Percentiles rank a stretch among this genome's conserved stretches.
These are phyloP conservation scores for Chlamydomonas sphaeroides DNA, from an alignment of 139 green algal species.

Conservation along the genomic window DNA sequence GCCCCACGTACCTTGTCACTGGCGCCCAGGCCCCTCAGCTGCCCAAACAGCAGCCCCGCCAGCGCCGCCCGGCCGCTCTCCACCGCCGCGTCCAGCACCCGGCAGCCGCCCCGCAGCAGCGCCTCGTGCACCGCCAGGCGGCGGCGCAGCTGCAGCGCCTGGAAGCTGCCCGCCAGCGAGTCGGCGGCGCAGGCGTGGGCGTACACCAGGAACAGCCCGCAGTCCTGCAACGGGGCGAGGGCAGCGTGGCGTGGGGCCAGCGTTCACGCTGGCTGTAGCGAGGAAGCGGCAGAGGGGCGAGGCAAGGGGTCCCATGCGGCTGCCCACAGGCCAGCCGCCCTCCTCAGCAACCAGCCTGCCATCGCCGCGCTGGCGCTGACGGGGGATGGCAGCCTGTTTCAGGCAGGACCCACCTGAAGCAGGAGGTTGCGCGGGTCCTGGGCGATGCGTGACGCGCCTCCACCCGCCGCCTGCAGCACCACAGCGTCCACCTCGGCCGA, in stretches of 20 bases:
- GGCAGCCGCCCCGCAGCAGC: background rate
- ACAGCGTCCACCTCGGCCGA: background rate
- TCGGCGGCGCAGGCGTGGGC: background rate
- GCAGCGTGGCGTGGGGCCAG: no score
- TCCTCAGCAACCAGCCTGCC: no score
- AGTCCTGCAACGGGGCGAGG: background rate
- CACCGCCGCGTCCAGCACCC: background rate
- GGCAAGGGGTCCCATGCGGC: no score
- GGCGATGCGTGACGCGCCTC: background rate
- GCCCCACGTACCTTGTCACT: no score
- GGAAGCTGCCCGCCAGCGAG: background rate
- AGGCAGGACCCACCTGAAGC: no score
- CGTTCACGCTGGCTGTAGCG: no score
- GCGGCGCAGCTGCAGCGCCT: background rate
- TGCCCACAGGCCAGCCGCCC: no score
- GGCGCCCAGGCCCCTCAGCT: background rate
- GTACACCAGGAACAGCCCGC: background rate
- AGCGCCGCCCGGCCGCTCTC: background rate
- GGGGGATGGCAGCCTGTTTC: no score
- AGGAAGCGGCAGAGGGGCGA: no score
- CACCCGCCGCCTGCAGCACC: background rate
- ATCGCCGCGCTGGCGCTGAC: no score
- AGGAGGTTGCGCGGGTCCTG: background rate
- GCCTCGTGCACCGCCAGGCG: background rate
- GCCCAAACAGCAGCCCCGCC: background rate